Evolutionary conservation across 306 rosid genomes (phyloP), one percentile per base, ranked within the genome.

Genomic region (Neltuma alba): DNA sequence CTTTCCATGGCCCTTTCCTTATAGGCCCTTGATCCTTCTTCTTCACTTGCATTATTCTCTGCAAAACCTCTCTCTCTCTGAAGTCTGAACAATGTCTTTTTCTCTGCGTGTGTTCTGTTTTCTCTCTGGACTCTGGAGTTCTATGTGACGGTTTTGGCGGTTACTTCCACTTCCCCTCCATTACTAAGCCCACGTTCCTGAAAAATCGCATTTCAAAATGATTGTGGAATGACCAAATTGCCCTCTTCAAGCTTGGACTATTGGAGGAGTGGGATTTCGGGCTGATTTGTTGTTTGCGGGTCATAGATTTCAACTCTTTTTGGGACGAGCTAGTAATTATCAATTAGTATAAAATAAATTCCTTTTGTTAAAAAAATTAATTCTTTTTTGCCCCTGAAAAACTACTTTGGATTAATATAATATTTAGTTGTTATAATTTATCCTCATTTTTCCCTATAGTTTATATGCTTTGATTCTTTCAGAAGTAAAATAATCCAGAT

Each of bases 1-100:
- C 82, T 65, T 91, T 89, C 96, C 97, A 92, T 57, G 95, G 95
- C 61, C 97, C 97, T 85, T 92, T 92, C 38, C 85, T 90, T 67
- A 90, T 48, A 57, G 85, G 70, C 25, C 89, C 94, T 75, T 86
- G 74, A 12, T 88, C 90, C 55, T 63, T 88, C 28, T 77, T 88
- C 55, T 60, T 60, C n/a, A 87, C 82, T 60, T 83, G 92, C 92
- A 90, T 92, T 83, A 2, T 7, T 25, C 33, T 57, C 63, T 57
- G 13, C 61, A 9, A 54, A 23, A 45, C 3, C 52, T 0, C 40
- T 48, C 55, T 48, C 55, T 7, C 27, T 52, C n/a, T n/a, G n/a
- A n/a, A n/a, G 0, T 52, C 25, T 52, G 31, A 58, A 27, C 6
- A 28, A 27, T 27, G 37, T 9, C 18, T 23, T 23, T 58, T 12